Conservation (phyloP, 352 stramenopile genomes). For the Chrysophaeum taylorii region DNA sequence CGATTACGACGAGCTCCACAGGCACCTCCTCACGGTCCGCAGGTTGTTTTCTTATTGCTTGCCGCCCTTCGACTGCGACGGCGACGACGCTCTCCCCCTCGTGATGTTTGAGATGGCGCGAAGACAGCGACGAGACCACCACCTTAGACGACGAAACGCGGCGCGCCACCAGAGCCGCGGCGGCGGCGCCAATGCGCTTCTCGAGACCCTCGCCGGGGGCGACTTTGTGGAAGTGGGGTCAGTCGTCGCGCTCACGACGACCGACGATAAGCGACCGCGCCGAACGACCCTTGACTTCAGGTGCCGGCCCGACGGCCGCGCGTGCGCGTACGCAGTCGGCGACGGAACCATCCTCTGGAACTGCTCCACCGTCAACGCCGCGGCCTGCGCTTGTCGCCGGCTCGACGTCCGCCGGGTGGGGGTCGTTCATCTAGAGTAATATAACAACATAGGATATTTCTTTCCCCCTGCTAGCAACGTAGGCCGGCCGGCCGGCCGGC, state of each 20-base stretch:
- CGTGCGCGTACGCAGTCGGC: not conserved
- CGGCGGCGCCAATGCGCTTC: not conserved
- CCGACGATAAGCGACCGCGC: not conserved
- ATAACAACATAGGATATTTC: no score
- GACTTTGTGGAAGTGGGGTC: not conserved
- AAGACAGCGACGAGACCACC: not conserved
- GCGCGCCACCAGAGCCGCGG: not conserved
- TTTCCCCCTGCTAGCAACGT: no score
- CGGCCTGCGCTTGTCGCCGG: not conserved
- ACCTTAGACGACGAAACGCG: not conserved
- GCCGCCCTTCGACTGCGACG: not conserved
- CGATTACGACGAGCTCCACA: not conserved
- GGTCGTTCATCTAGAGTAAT: no score
- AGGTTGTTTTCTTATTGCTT: not conserved
- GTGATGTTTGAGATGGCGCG: conserved; percentile 4
- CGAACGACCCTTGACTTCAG: not conserved
- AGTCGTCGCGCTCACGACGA: not conserved
- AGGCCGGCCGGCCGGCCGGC: no score
- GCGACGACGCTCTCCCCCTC: not conserved
- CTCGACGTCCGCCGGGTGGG: no score
- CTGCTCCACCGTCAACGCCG: not conserved
- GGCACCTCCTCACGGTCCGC: conserved; percentile 1
- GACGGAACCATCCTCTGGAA: not conserved
- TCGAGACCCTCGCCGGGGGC: not conserved
- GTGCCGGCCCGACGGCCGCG: not conserved